phyloP scores from a whole-genome alignment of 305 asterid species.

The Nicotiana rustica region DNA sequence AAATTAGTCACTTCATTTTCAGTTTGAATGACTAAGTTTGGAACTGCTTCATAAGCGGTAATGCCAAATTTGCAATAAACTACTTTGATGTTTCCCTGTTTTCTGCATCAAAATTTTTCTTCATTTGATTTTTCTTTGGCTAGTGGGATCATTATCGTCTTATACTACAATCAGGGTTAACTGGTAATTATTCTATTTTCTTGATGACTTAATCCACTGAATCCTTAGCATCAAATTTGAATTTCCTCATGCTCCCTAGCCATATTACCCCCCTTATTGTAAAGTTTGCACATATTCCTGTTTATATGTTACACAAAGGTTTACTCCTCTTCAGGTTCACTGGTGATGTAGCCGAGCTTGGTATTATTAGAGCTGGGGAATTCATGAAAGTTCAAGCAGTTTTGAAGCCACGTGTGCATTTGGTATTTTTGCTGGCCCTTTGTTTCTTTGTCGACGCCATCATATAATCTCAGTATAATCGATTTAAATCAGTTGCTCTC shows the following conservation, averaged over 20 bases:
- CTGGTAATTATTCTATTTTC: not conserved
- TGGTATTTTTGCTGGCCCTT: constrained; percentile 59
- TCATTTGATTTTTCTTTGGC: constrained; percentile 26
- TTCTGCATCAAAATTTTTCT: not conserved
- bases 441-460: constrained; percentile 29
- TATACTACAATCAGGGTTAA: not conserved
- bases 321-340: constrained; percentile 64
- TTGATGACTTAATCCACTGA: constrained; percentile 29
- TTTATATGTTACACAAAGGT: constrained; percentile 27
- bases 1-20: constrained; percentile 32
- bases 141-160: not conserved
- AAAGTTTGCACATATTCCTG: not conserved
- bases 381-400: constrained; percentile 73
- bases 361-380: constrained; percentile 81
- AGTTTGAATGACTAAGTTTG: constrained; percentile 32
- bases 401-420: constrained; percentile 77
- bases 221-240: not conserved
- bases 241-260: not conserved
- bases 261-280: constrained; percentile 13
- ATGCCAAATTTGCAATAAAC: constrained; percentile 27
- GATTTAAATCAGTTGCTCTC: constrained; percentile 37
- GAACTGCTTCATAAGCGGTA: constrained; percentile 22
- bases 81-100: constrained; percentile 9
- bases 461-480: constrained; percentile 35
- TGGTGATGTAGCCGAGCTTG: constrained; percentile 88